Evolutionary conservation across 345 rosid genomes (phyloP).

Genomic region (Citrus medica): DNA sequence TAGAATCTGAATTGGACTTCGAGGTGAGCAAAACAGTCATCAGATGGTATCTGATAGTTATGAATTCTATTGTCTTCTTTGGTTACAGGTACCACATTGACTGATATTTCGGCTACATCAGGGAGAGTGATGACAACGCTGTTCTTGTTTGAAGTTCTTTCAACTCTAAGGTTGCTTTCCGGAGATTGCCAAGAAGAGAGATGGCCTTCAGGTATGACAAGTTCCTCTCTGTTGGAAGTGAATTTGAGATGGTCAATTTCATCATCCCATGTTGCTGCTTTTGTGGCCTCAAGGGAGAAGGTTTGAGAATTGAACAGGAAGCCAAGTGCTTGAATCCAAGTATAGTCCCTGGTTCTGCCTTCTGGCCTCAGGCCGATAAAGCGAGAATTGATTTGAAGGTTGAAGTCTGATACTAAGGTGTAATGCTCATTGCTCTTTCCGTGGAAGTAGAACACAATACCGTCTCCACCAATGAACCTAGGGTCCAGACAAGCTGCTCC

Average conservation of each 20-base stretch:
- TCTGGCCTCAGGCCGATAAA: slow-evolving; percentile 53
- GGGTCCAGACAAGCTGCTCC: slow-evolving; percentile 61
- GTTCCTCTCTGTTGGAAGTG: slow-evolving; percentile 6
- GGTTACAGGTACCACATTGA: slow-evolving; percentile 25
- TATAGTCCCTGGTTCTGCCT: slow-evolving; percentile 45
- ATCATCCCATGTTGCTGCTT: slow-evolving; percentile 15
- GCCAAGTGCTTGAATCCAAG: slow-evolving; percentile 58
- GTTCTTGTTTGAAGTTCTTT: slow-evolving; percentile 22
- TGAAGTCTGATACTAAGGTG: slow-evolving; percentile 46
- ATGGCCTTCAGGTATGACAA: slow-evolving; percentile 10
- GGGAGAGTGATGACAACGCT: slow-evolving; percentile 6
- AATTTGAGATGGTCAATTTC: slow-evolving; percentile 18
- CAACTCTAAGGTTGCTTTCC: slow-evolving; percentile 12
- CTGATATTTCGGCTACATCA: slow-evolving; percentile 13
- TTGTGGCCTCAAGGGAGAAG: slow-evolving; percentile 18
- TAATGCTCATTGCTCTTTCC: slow-evolving; percentile 50
- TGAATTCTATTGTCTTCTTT: slow-evolving; percentile 21
- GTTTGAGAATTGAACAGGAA: slow-evolving; percentile 28
- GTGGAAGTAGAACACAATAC: slow-evolving; percentile 57
- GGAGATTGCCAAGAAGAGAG: slow-evolving; percentile 18
- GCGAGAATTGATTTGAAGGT: slow-evolving; percentile 48
- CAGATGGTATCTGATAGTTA: slow-evolving; percentile 4
- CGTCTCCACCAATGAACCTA: slow-evolving; percentile 56
- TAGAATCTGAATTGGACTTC: slow-evolving; percentile 23
- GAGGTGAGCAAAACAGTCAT: slow-evolving; percentile 14